A percentile compares a stretch with the other conserved stretches of the same genome.
Evolutionary conservation across 2,329 filamentous ascomycete genomes (phyloP).

Genomic region (Thermoascus crustaceus): DNA sequence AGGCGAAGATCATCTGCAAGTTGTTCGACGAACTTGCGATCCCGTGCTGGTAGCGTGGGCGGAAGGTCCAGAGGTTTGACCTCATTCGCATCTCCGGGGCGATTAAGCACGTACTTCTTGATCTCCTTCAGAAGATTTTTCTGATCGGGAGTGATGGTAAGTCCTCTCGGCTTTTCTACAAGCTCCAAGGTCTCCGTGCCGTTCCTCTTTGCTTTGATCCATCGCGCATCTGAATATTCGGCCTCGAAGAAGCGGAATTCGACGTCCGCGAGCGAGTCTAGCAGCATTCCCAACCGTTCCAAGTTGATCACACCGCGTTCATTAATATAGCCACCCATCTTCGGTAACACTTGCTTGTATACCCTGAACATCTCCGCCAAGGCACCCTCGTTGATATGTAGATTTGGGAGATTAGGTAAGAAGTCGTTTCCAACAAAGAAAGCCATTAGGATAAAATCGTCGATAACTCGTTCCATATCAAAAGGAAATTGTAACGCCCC

Average conservation of each 20-base stretch:
- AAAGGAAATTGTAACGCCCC: constrained; percentile 68
- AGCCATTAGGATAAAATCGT: constrained; percentile 98
- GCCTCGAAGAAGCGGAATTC: constrained; percentile 90
- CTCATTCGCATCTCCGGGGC: constrained; percentile 44
- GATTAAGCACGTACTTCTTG: constrained; percentile 71
- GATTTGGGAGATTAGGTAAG: constrained; percentile 85
- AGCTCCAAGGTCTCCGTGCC: constrained; percentile 58
- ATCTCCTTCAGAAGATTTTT: constrained; percentile 74
- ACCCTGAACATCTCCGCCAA: constrained; percentile 94
- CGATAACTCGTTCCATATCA: constrained; percentile 92
- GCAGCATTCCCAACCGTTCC: constrained; percentile 63
- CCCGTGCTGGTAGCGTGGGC: constrained; percentile 63
- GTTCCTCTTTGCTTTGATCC: constrained; percentile 81
- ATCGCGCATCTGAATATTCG: constrained; percentile 79
- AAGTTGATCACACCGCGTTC: constrained; percentile 90
- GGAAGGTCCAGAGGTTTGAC: constrained; percentile 62
- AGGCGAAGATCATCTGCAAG: constrained; percentile 63
- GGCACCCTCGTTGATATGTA: constrained; percentile 98
- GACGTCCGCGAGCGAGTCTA: constrained; percentile 78
- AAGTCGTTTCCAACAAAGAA: constrained; percentile 99
- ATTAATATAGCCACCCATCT: constrained; percentile 90
- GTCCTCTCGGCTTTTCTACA: constrained; percentile 49
- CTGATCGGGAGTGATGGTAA: constrained; percentile 71
- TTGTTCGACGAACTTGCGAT: constrained; percentile 89
- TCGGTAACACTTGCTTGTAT: constrained; percentile 84